These are phyloP conservation scores for Solanum commersonii DNA, from an alignment of 257 asterid genomes.

Conservation along the genomic window DNA sequence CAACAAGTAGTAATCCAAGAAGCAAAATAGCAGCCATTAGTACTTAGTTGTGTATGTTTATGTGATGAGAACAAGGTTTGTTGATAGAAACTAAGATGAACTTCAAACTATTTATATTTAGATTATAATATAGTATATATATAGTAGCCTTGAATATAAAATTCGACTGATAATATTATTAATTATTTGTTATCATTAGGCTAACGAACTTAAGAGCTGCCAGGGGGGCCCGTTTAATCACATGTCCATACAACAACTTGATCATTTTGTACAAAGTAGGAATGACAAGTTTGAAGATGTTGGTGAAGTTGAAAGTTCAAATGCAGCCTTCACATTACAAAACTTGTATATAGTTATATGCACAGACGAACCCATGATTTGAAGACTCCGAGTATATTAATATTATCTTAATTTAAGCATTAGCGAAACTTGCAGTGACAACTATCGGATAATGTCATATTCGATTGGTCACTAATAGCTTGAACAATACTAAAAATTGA, in stretches of 20 bases:
- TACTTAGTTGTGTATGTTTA: neutral
- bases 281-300: neutral
- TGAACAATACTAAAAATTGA: no score
- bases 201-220: neutral
- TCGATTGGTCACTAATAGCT: no score
- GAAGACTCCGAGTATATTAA: no score
- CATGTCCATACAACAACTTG: neutral
- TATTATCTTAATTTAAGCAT: no score
- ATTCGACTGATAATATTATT: neutral
- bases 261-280: neutral
- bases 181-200: neutral
- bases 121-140: no score
- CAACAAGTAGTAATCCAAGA: neutral
- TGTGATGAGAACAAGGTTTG: neutral
- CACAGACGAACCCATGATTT: no score
- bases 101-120: neutral
- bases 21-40: neutral
- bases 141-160: neutral
- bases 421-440: no score
- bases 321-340: neutral
- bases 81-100: neutral
- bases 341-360: no score
- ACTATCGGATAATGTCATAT: no score
- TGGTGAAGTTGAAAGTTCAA: neutral
- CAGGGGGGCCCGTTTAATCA: neutral